Evolutionary conservation across 2,329 filamentous ascomycete species (phyloP), one percentile per base, ranked within the genome.

Genomic region (Neofusicoccum kwambonambiense): DNA sequence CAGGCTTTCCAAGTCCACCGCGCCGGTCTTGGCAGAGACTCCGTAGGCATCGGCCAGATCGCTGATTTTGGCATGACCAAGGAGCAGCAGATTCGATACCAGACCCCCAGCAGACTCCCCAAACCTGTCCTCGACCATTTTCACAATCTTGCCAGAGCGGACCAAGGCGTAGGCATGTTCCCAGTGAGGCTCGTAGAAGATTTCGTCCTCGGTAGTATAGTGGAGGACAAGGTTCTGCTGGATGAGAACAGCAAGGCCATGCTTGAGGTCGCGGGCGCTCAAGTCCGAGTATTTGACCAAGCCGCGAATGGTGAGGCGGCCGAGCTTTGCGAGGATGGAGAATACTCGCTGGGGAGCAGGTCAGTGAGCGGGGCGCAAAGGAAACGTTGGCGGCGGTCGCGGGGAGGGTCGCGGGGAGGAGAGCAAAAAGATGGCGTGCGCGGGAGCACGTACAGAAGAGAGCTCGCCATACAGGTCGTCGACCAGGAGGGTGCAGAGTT

Each of bases 381-480:
- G 17, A 12, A 1, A 45, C 13, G n/a, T 9, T 12, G 8, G 17
- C n/a, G 44, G n/a, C 27, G 41, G 39, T 49, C 11, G 56, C 42
- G 27, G 27, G 41, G 4, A 31, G 9, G 41, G 39, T 49, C 11
- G 56, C 42, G 27, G 27, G 41, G 4, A 31, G 9, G 13, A 11
- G 12, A 35, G 41, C 6, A 47, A 19, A 51, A n/a, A 17, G 34
- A 49, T 13, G 19, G 37, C 52, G 39, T 31, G 58, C 44, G 45
- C 45, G 17, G 37, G 22, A 17, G 34, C 51, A 82, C 90, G 73
- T 90, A 97, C 94, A 76, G 92, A 92, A 68, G 93, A 92, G 66
- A 98, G 87, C 80, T 96, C 91, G 75, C 95, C 95, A 78, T 95
- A 94, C 66, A 91, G 85, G 76, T 97, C 93, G 75, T 93, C 89